Evolutionary conservation across 2,329 filamentous ascomycete species (phyloP), one percentile per base, ranked within the genome.

Genomic region (Calonectria pseudoturangicola): DNA sequence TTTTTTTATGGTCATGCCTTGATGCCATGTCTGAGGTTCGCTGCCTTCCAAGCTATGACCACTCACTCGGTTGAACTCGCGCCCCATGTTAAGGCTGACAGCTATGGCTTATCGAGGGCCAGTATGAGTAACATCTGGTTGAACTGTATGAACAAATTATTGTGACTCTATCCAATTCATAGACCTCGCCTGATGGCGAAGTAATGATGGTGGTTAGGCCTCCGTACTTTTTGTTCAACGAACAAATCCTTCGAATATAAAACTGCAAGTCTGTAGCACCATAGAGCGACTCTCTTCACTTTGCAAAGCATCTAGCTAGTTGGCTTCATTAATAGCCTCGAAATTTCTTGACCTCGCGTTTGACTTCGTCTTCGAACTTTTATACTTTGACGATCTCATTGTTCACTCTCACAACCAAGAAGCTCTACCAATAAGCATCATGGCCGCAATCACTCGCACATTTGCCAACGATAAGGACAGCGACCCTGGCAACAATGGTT

Each of bases 101-200:
- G 74, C 58, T 28, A 58, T 54, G 45, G 71, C 43, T 27, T 30
- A 45, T 36, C 60, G 36, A 54, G 66, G 48, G 56, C 21, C 33
- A 54, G 51, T 33, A 45, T 79, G 77, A 76, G 73, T 54, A 66
- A 76, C 76, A 62, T 41, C 69, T 36, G 28, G 30, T 75, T 48
- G 27, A 56, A 58, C 45, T 74, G 45, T 60, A 28, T 64, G 41
- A 69, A 66, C 54, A 65, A 58, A 45, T 43, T 25, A 50, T 45
- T 73, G 70, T 79, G 74, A 77, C 41, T 66, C 68, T 58, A 65
- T 69, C 21, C 21, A 51, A 36, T 62, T 33, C 28, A 51, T 50
- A 54, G 56, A 51, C 39, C 25, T 39, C 18, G 27, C 58, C 21
- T 43, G 28, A 58, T 39, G 47, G 33, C 25, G 8, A 36, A 18